Conservation (phyloP, 2,329 filamentous ascomycete species). For the Colletotrichum plurivorum region DNA sequence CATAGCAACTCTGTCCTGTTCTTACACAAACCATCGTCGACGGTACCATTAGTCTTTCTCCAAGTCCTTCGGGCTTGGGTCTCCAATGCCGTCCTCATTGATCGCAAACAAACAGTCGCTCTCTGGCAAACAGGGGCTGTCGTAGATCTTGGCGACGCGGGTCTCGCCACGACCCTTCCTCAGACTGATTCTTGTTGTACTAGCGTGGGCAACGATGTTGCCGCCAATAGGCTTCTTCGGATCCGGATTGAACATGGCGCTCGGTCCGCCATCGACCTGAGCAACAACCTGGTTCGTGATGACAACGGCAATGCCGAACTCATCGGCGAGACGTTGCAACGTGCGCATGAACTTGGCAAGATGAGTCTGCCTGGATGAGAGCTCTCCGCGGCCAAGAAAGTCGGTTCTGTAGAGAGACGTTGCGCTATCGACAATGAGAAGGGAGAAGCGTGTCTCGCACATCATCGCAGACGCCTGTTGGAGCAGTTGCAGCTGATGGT, state of each 20-base stretch:
- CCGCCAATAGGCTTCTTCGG: conserved; percentile 99
- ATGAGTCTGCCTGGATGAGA: conserved; percentile 93
- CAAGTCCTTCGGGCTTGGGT: conserved; percentile 94
- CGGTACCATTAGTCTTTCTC: conserved; percentile 77
- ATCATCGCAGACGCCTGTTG: conserved; percentile 98
- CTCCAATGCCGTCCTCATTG: conserved; percentile 95
- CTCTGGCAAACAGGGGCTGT: conserved; percentile 96
- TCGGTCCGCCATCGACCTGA: conserved; percentile 96
- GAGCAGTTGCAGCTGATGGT: conserved; percentile 94
- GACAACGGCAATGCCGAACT: conserved; percentile 97
- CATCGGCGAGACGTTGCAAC: conserved; percentile 81
- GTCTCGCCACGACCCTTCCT: conserved; percentile 98
- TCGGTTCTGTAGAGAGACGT: conserved; percentile 97
- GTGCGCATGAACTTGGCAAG: conserved; percentile 91
- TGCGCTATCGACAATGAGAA: conserved; percentile 95
- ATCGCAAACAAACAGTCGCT: conserved; percentile 98
- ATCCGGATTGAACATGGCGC: conserved; percentile 98
- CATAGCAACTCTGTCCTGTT: neutral
- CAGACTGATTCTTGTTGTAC: conserved; percentile 92
- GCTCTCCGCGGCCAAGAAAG: conserved; percentile 95
- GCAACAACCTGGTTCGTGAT: conserved; percentile 99
- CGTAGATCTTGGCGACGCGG: conserved; percentile 98
- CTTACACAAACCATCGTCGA: neutral
- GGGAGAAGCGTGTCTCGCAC: conserved; percentile 97
- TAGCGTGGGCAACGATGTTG: conserved; percentile 98